Evolutionary conservation across 2,329 filamentous ascomycete genomes (phyloP), one percentile per base, ranked within the genome.

Genomic region (Rasamsonia emersonii): DNA sequence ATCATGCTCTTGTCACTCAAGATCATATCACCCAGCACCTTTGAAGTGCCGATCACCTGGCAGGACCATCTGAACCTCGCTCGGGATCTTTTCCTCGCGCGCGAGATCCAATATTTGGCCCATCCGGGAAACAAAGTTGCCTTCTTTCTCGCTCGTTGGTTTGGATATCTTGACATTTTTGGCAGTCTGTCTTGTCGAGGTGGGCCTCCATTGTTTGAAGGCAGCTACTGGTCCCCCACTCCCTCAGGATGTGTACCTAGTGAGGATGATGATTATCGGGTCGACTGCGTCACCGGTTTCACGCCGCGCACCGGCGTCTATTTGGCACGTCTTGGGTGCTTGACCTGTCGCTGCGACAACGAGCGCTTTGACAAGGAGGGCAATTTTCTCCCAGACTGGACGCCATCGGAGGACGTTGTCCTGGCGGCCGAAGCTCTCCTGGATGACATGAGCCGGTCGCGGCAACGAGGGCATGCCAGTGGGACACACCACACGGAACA

Each of bases 1-100:
- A 86, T 93, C 40, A 86, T 91, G 81, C 71, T 93, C 27, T 75
- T 83, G 1, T 88, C 83, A 2, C 65, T 91, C 13, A 83, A 91
- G 49, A 89, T 91, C 35, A 79, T 91, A 30, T 86, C 81, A 0
- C 85, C 85, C 0, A 80, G 79, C 35, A 81, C 82, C 0, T 89
- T 91, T 49, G 83, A 82, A 33, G 78, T 84, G n/a, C 70, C 75
- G 1, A 82, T 89, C 32, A 72, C 82, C 1, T 93, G 85, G 85
- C 82, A 86, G 50, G 74, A 72, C 31, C 84, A 93, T 54, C 69
- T 93, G 1, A 75, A 75, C 35, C 73, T 86, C 32, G 84, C 85
- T 1, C 75, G 85, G 2, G 73, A 81, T 45, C 75, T 93, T 44
- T 86, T 89, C 46, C 65, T 77, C 9, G 71, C 76, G 3, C 75